Base-by-base conservation (phyloP, 2,329 filamentous ascomycete genomes). In the Metarhizium robertsii region DNA sequence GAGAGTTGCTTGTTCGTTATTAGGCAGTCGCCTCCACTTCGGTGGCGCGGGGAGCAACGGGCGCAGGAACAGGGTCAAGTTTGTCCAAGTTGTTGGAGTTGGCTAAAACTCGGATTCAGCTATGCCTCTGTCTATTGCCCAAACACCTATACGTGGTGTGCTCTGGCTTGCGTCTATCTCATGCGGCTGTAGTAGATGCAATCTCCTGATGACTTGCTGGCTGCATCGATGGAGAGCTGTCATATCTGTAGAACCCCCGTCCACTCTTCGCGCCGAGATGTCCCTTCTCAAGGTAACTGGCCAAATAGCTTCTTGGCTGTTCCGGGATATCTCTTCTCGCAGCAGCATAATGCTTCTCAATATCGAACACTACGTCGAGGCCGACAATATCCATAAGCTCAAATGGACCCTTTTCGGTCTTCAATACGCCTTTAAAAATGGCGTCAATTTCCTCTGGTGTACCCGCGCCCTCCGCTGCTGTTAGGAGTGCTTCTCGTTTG, bases 301-400 rank as follows among this genome's bases (percentile, higher is more conserved):
- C 57, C 3, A 68, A 50, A 55, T 66, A 68, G 50, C 60, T 58
- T 16, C 64, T 58, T 1, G 66, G 65, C 7, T 61, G 58, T 10
- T 25, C 52, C 0, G 66, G 64, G 7, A 68, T 55, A 30, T 66
- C 59, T 1, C 55, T 50, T 18, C 66, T 54, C 0, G 60, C 61
- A 29, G 66, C 61, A 1, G 66, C 65, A 29, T 67, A 68, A 53
- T 68, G 65, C 52, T 65, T 59, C 53, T 68, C 66, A 47, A 68
- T 68, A 11, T 67, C 66, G 18, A 63, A 43, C 1, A 68, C 66
- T 7, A 68, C 66, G 48, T 68, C 66, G 2, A 68, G 50, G 0
- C 66, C 66, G 2, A 68, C 66, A 38, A 67, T 55, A 50, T 68
- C 66, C 66, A 68, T 68, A 29, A 61, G 60, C 50, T 68, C 65